These are phyloP conservation scores for Chaetothyriales sp. DNA, from an alignment of 2,329 filamentous ascomycete species.

Conservation along the genomic window DNA sequence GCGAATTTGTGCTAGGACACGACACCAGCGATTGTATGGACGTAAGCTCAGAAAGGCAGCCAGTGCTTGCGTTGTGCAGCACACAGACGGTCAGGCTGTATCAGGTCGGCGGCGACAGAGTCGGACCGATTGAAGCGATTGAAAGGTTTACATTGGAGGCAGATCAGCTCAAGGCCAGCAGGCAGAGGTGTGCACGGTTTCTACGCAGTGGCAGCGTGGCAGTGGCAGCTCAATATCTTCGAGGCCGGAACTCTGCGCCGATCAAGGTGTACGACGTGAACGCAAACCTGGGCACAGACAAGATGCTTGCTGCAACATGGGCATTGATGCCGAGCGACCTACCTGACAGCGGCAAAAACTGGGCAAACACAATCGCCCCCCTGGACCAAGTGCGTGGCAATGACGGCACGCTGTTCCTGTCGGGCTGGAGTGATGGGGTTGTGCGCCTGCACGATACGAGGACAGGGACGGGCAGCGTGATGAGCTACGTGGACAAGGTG, in stretches of 20 bases:
- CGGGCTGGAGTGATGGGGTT: slow-evolving; percentile 46
- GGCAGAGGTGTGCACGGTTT: slow-evolving; percentile 40
- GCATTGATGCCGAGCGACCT: background rate
- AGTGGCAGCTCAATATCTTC: slow-evolving; percentile 33
- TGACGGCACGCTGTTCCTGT: slow-evolving; percentile 41
- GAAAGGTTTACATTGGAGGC: slow-evolving; percentile 21
- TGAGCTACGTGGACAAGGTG: slow-evolving; percentile 41
- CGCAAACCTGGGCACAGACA: slow-evolving; percentile 28
- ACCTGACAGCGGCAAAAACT: slow-evolving; percentile 13
- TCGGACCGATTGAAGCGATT: slow-evolving; percentile 26
- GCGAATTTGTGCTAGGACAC: slow-evolving; percentile 25
- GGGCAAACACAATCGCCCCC: slow-evolving; percentile 26
- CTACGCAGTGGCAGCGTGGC: slow-evolving; percentile 38
- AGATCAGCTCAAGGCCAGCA: slow-evolving; percentile 14
- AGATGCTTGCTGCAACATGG: slow-evolving; percentile 16
- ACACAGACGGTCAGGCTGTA: slow-evolving; percentile 38
- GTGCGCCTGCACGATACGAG: slow-evolving; percentile 49
- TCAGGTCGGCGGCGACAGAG: slow-evolving; percentile 22
- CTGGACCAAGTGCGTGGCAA: slow-evolving; percentile 19
- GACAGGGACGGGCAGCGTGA: slow-evolving; percentile 34
- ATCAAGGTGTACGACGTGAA: slow-evolving; percentile 39
- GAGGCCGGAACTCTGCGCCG: slow-evolving; percentile 25
- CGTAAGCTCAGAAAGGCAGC: slow-evolving; percentile 27
- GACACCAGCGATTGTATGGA: slow-evolving; percentile 36
- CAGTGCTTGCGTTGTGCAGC: slow-evolving; percentile 40